Percentiles rank a stretch among this genome's conserved stretches.
phyloP scores from a whole-genome alignment of 768 basidiomycete genomes.

The Kwoniella bestiolae region DNA sequence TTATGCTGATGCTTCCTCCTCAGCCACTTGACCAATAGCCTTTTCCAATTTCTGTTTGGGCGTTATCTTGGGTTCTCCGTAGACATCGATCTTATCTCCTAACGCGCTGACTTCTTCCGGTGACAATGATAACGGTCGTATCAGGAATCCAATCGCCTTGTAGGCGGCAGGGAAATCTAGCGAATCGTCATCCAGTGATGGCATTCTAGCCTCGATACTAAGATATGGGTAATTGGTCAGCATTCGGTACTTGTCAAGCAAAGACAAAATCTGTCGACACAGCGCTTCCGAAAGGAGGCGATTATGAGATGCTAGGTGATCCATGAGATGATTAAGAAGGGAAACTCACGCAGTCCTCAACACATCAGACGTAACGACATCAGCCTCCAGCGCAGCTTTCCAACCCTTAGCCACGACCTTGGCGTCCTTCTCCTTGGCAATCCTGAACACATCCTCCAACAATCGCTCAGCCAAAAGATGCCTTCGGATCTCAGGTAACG shows the following conservation, averaged over 20 bases:
- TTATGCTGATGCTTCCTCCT: constrained; percentile 30
- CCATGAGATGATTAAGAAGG: neutral
- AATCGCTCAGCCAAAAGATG: constrained; percentile 74
- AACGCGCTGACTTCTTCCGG: constrained; percentile 51
- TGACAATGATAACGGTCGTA: constrained; percentile 57
- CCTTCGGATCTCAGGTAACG: constrained; percentile 70
- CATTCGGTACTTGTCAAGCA: neutral
- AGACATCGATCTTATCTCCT: constrained; percentile 54
- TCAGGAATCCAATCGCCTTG: constrained; percentile 72
- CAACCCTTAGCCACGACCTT: constrained; percentile 78
- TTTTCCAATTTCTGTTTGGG: constrained; percentile 58
- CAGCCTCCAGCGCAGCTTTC: constrained; percentile 66
- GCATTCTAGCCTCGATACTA: constrained; percentile 39
- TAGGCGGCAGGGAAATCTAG: constrained; percentile 90
- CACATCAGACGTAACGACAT: constrained; percentile 64
- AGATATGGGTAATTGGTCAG: constrained; percentile 19
- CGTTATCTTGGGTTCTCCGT: constrained; percentile 55
- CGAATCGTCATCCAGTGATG: constrained; percentile 79
- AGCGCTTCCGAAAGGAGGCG: no score
- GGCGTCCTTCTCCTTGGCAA: constrained; percentile 75
- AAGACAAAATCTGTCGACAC: no score
- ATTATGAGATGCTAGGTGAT: no score
- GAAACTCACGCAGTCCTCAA: constrained; percentile 67
- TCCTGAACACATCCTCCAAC: constrained; percentile 73
- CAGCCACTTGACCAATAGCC: constrained; percentile 39